Base-by-base conservation (phyloP, 2,329 filamentous ascomycete species). In the Chalara sp. region DNA sequence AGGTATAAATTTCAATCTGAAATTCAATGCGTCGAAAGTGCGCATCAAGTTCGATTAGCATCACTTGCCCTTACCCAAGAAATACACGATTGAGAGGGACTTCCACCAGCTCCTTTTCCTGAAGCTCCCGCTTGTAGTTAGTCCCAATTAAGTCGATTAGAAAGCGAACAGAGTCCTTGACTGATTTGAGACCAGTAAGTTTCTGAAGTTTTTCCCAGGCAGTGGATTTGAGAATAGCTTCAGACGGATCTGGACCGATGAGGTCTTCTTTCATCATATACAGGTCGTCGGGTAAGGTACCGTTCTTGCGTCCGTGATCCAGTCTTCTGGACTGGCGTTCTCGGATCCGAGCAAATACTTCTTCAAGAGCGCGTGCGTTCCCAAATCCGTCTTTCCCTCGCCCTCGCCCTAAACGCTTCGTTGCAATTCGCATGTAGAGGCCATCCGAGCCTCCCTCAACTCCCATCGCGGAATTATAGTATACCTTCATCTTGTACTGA, bases 301-400 rank as follows among this genome's bases (percentile, higher is more conserved):
- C 59, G 8, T 53, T 31, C 8, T 67, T 69, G 2, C 79, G 69
- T 52, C 82, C 73, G 4, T 65, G 65, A 0, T 61, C 58, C 0
- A 90, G 56, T 0, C 86, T 72, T 1, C 70, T 70, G 0, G 81
- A 72, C 60, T 90, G 86, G 1, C 83, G 73, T 8, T 75, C 70
- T 0, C 70, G 62, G 5, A 90, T 80, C 1, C 57, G 65, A 0
- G 74, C 65, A 1, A 86, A 65, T 0, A 65, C 63, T 56, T 89
- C 90, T 44, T 89, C 79, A 0, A 90, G 69, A 0, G 80, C 75
- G 1, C 87, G 72, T 0, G 87, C 87, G 58, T 92, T 91, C 0
- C 83, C 86, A 53, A 90, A 91, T 0, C 86, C 85, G 31, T 81
- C 76, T 1, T 73, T 73, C 0, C 82, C 85, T 0, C 86, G 78